These are phyloP conservation scores for Mycena belliarum DNA, from an alignment of 768 basidiomycete genomes.

Conservation along the genomic window DNA sequence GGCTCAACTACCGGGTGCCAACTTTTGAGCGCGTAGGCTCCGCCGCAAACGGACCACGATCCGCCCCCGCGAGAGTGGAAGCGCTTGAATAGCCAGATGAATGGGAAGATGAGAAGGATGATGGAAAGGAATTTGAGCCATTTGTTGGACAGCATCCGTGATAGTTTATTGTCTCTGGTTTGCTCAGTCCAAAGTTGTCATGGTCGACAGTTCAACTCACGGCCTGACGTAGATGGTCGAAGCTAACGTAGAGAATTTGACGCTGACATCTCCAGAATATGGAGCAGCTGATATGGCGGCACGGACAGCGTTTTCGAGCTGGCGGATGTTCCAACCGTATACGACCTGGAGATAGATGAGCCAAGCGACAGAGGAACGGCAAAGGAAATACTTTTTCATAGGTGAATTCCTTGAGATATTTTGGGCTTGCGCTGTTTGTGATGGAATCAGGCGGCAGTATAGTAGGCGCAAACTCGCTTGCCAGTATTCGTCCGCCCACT, in stretches of 20 bases:
- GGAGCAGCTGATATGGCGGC: slow-evolving; percentile 46
- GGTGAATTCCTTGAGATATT: slow-evolving; percentile 75
- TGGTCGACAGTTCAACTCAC: too few relatives aligned
- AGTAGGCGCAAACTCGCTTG: not conserved
- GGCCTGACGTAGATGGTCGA: slow-evolving; percentile 66
- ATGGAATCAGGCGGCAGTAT: not conserved
- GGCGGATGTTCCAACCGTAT: slow-evolving; percentile 50
- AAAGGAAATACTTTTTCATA: slow-evolving; percentile 54
- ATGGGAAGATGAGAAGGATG: slow-evolving; percentile 72
- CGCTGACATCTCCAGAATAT: slow-evolving; percentile 46
- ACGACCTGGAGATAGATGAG: slow-evolving; percentile 24
- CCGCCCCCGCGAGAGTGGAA: slow-evolving; percentile 71
- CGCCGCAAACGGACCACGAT: slow-evolving; percentile 73
- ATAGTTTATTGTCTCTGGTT: slow-evolving; percentile 53
- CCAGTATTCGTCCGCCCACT: slow-evolving; percentile 87
- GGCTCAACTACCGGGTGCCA: slow-evolving; percentile 32
- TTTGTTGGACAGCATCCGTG: slow-evolving; percentile 65
- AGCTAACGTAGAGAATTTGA: slow-evolving; percentile 50
- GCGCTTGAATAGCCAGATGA: slow-evolving; percentile 79
- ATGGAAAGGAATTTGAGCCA: slow-evolving; percentile 73
- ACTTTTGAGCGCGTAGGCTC: slow-evolving; percentile 71
- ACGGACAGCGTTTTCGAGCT: slow-evolving; percentile 39
- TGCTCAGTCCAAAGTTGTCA: not conserved
- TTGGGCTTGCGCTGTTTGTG: slow-evolving; percentile 45
- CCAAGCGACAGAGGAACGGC: not conserved